These are phyloP conservation scores for Apophysomyces variabilis DNA, from an alignment of 371 early-diverging fungal genomes.

Conservation along the genomic window DNA sequence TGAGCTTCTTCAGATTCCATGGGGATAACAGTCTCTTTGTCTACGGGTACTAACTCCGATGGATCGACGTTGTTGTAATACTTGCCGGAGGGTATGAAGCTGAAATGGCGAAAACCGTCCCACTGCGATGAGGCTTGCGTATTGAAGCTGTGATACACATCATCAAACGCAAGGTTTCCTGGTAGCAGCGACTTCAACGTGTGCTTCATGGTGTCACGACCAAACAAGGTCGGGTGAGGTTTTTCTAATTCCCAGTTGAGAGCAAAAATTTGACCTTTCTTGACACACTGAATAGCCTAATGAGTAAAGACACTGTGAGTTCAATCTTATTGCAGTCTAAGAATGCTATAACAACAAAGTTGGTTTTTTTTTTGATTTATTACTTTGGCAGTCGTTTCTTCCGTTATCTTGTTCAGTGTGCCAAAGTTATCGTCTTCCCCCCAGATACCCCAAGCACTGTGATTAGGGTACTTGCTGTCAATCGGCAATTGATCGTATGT, in stretches of 20 bases:
- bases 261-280: conserved; percentile 17
- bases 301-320: not conserved
- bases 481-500: conserved; percentile 29
- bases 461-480: conserved; percentile 23
- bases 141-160: conserved; percentile 18
- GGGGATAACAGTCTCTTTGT: not conserved
- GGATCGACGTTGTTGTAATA: conserved; percentile 17
- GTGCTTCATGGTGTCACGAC: conserved; percentile 12
- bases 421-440: conserved; percentile 50
- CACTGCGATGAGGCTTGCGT: conserved; percentile 23
- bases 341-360: too few relatives aligned
- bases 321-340: too few relatives aligned
- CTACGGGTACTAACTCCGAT: not conserved
- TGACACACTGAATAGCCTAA: conserved; percentile 15
- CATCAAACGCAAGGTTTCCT: conserved; percentile 14
- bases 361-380: not conserved
- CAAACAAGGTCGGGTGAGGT: conserved; percentile 12
- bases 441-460: conserved; percentile 50
- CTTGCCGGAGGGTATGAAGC: not conserved
- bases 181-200: conserved; percentile 2
- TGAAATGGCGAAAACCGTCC: conserved; percentile 24
- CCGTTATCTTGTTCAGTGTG: conserved; percentile 43
- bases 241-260: conserved; percentile 22
- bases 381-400: conserved; percentile 40
- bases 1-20: not conserved